Conservation (phyloP, 805 yeast species). For the Yarrowia phangngaensis region DNA sequence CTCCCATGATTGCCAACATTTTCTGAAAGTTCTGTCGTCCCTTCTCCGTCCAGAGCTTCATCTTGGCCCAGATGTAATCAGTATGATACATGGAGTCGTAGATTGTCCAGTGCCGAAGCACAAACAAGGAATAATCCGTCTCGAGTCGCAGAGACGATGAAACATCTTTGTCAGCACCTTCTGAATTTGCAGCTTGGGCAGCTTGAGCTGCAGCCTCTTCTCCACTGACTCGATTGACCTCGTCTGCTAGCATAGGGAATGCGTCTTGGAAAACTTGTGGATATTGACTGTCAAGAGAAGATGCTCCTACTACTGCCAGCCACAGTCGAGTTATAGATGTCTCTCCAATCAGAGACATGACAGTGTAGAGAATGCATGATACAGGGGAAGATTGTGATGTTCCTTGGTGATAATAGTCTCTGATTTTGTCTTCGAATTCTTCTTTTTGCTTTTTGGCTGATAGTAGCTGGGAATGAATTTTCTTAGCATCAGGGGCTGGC, state of each 20-base stretch:
- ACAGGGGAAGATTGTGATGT: conserved; percentile 70
- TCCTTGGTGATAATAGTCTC: conserved; percentile 79
- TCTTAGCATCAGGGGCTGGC: conserved; percentile 14
- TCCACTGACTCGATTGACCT: conserved; percentile 61
- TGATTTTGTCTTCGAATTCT: conserved; percentile 50
- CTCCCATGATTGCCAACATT: conserved; percentile 95
- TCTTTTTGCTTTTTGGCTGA: conserved; percentile 31
- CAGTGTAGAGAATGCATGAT: conserved; percentile 74
- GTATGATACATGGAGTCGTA: conserved; percentile 89
- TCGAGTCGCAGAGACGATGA: conserved; percentile 55
- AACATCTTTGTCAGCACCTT: conserved; percentile 32
- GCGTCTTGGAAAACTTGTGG: conserved; percentile 68
- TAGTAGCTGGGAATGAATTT: conserved; percentile 26
- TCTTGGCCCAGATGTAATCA: conserved; percentile 82
- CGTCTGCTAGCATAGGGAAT: conserved; percentile 74
- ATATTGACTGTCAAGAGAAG: conserved; percentile 68
- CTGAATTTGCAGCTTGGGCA: conserved; percentile 6
- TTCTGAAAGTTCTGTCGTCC: conserved; percentile 84
- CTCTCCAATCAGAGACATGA: conserved; percentile 78
- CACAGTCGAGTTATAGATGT: conserved; percentile 66
- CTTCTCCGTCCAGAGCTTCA: conserved; percentile 85
- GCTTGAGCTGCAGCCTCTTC: conserved; percentile 33
- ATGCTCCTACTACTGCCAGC: conserved; percentile 85
- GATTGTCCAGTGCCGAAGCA: conserved; percentile 87
- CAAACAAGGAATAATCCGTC: conserved; percentile 78